Evolutionary conservation across 2,329 filamentous ascomycete genomes (phyloP).

Genomic region (Lizonia empirigonia): DNA sequence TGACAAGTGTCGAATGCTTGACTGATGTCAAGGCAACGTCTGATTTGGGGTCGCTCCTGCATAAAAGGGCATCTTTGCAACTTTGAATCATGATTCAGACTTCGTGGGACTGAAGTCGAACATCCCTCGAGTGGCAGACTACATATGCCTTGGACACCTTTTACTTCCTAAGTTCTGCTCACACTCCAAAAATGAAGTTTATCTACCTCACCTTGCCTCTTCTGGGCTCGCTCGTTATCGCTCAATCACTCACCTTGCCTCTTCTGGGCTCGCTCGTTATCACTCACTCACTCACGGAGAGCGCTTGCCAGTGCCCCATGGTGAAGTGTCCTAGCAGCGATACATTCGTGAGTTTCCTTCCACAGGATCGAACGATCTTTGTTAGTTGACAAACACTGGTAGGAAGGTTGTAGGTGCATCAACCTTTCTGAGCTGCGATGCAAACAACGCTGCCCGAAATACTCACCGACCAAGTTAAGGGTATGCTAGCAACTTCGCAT

Average conservation of each 20-base stretch:
- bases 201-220: conserved; percentile 25
- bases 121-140: neutral
- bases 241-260: conserved; percentile 25
- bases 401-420: conserved; percentile 38
- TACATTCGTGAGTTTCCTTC: conserved; percentile 22
- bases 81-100: neutral
- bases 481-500: neutral
- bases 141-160: neutral
- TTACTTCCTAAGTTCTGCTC: neutral
- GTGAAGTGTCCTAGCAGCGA: conserved; percentile 35
- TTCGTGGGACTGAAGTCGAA: neutral
- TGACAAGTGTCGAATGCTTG: conserved; percentile 1
- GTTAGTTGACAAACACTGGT: neutral
- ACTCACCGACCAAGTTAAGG: conserved; percentile 24
- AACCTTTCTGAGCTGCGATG: conserved; percentile 35
- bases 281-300: conserved; percentile 20
- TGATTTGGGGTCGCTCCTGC: neutral
- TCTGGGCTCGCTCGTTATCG: conserved; percentile 22
- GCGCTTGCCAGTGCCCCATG: conserved; percentile 31
- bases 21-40: conserved; percentile 12
- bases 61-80: conserved; percentile 8
- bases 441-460: conserved; percentile 31
- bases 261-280: conserved; percentile 23
- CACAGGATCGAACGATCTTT: neutral
- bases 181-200: conserved; percentile 27